phyloP scores from a whole-genome alignment of 2,329 filamentous ascomycete species.

The Madurella fahalii region DNA sequence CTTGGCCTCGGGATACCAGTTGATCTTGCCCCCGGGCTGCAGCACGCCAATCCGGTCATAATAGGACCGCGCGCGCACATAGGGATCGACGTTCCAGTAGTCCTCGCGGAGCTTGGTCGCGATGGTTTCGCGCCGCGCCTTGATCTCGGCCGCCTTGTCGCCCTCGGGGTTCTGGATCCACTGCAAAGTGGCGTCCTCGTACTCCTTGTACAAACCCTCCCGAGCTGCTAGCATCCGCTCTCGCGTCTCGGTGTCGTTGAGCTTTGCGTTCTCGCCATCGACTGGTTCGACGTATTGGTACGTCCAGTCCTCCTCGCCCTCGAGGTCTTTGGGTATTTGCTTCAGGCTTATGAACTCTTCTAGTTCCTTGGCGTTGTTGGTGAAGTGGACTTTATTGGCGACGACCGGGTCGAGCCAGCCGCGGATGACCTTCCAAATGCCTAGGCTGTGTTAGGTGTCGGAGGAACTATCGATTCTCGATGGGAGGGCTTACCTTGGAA shows the following conservation, averaged over 20 bases:
- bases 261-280: constrained; percentile 68
- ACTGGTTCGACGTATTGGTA: constrained; percentile 79
- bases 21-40: constrained; percentile 59
- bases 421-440: constrained; percentile 93
- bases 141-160: constrained; percentile 44
- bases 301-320: constrained; percentile 78
- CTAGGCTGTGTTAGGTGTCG: constrained; percentile 40
- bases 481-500: constrained; percentile 67
- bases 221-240: constrained; percentile 62
- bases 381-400: constrained; percentile 90
- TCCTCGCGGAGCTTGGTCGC: constrained; percentile 62
- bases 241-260: constrained; percentile 62
- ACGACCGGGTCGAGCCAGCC: constrained; percentile 98
- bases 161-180: constrained; percentile 63
- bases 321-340: constrained; percentile 76
- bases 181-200: constrained; percentile 67
- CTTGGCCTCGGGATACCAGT: constrained; percentile 57
- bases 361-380: constrained; percentile 74
- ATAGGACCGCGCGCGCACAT: constrained; percentile 73
- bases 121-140: constrained; percentile 56
- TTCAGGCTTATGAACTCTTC: constrained; percentile 67
- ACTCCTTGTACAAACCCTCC: constrained; percentile 62
- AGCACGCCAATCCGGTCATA: constrained; percentile 82
- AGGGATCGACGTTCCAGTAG: constrained; percentile 90
- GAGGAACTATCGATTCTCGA: neutral